phyloP scores from a whole-genome alignment of 768 basidiomycete species.

The Auricularia cornea region DNA sequence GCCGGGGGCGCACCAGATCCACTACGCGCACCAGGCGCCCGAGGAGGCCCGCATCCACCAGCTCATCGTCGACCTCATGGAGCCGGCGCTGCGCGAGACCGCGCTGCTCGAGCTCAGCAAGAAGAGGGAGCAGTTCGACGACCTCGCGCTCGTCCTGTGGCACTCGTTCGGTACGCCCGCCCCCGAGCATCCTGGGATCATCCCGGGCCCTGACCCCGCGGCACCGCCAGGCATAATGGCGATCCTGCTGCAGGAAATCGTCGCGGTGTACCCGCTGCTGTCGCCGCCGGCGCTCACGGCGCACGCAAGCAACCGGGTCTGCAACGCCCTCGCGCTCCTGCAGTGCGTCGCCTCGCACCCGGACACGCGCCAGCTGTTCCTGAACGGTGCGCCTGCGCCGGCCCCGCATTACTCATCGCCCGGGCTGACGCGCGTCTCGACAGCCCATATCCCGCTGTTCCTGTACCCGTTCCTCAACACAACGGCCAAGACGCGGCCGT shows the following conservation, averaged over 20 bases:
- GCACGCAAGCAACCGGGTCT: constrained; percentile 96
- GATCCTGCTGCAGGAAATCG: constrained; percentile 92
- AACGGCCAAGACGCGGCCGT: constrained; percentile 97
- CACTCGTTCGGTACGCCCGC: constrained; percentile 76
- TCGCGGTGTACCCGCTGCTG: constrained; percentile 93
- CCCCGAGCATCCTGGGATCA: constrained; percentile 12
- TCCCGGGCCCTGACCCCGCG: background rate
- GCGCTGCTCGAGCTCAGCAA: constrained; percentile 95
- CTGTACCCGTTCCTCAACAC: constrained; percentile 99
- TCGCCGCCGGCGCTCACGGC: constrained; percentile 94
- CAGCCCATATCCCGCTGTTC: constrained; percentile 91
- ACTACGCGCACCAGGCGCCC: background rate
- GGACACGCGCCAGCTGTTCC: constrained; percentile 90
- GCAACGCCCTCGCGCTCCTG: constrained; percentile 93
- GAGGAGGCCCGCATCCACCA: constrained; percentile 83
- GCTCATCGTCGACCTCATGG: constrained; percentile 81
- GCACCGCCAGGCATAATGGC: constrained; percentile 81
- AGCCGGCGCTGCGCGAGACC: constrained; percentile 73
- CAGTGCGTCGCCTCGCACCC: constrained; percentile 98
- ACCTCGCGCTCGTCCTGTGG: constrained; percentile 95
- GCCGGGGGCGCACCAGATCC: background rate
- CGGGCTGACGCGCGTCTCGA: background rate
- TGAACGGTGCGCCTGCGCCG: constrained; percentile 59
- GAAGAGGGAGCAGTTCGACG: constrained; percentile 98
- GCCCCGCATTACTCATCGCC: background rate